Base-by-base conservation (phyloP, 257 asterid species). In the Ajuga chamaepitys region DNA sequence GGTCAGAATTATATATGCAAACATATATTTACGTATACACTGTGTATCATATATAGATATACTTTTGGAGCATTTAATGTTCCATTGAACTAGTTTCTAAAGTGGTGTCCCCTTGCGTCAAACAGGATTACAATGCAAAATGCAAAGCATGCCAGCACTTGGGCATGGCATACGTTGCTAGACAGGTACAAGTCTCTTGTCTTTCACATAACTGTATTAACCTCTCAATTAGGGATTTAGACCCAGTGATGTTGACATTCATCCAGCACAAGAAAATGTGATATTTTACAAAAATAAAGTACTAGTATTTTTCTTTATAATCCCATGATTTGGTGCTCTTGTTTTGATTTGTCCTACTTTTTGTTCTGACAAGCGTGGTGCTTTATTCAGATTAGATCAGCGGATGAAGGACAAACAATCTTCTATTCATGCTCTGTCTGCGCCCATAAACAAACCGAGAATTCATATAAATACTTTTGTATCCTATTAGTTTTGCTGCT, bases 361-460 rank as follows among this genome's bases (percentile, higher is more conserved):
- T 34, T 66, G 22, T 25, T 54, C 57, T 41, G 17, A 74, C 21
- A 14, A 18, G 14, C 41, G 40, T 42, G 12, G 0, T 53, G 57
- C 55, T 42, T 40, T 67, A 46, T 62, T 64, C 91, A 92, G 95
- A 93, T 75, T 14, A 78, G 99, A 77, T 93, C 99, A 30, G 97
- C 97, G 54, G 97, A 93, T 80, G 99, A 93, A 84, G 98, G 98
- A 58, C 96, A 93, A 80, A 89, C 99, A 14, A 89, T 93, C 62
- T 89, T 93, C 65, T 93, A 89, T 72, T 68, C 90, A 2, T 93
- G 99, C 70, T 90, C 95, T 2, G 74, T 81, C 37, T 93, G 99
- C 34, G 97, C 89, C 2, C 66, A 77, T 62, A 84, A 74, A 72
- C 87, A 88, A 73, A 87, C 96, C 2, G 95, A 89, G 75, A 93